Percentiles rank a stretch among this genome's conserved stretches.
These are phyloP conservation scores for Fusarium drepaniforme DNA, from an alignment of 2,329 filamentous ascomycete genomes.

Conservation along the genomic window DNA sequence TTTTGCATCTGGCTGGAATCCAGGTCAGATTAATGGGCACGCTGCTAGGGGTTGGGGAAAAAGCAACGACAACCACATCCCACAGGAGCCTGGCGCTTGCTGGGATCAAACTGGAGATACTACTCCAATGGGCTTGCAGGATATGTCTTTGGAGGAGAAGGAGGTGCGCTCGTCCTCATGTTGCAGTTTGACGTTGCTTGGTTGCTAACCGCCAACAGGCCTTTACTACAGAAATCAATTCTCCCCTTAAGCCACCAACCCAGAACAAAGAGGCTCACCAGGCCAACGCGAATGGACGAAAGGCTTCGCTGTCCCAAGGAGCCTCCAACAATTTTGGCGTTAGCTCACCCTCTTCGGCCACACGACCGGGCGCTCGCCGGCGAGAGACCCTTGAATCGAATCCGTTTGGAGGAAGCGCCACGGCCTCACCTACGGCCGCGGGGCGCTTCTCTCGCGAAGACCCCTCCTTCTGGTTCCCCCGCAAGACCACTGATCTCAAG, in stretches of 20 bases:
- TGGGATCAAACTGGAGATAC: constrained; percentile 83
- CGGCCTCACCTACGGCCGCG: constrained; percentile 71
- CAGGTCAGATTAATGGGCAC: constrained; percentile 76
- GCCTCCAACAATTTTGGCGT: constrained; percentile 74
- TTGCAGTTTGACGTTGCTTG: background rate
- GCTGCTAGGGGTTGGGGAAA: constrained; percentile 80
- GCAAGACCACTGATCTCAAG: constrained; percentile 66
- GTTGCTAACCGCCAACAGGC: constrained; percentile 63
- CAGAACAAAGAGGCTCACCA: constrained; percentile 76
- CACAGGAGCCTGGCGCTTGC: constrained; percentile 89
- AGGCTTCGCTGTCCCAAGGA: constrained; percentile 83
- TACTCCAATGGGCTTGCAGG: constrained; percentile 78
- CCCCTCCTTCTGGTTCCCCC: constrained; percentile 66
- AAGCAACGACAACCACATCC: constrained; percentile 77
- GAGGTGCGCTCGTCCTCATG: constrained; percentile 59
- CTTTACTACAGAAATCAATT: constrained; percentile 91
- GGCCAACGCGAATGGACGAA: constrained; percentile 76
- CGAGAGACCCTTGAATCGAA: constrained; percentile 83
- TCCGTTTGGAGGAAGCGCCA: constrained; percentile 65
- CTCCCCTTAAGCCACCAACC: constrained; percentile 86
- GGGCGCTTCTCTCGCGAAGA: constrained; percentile 75
- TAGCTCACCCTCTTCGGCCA: constrained; percentile 77
- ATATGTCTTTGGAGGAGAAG: constrained; percentile 74
- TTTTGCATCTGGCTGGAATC: constrained; percentile 84
- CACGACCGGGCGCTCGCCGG: constrained; percentile 81